Conservation (phyloP, 2,329 filamentous ascomycete genomes). For the Alternaria sp. region DNA sequence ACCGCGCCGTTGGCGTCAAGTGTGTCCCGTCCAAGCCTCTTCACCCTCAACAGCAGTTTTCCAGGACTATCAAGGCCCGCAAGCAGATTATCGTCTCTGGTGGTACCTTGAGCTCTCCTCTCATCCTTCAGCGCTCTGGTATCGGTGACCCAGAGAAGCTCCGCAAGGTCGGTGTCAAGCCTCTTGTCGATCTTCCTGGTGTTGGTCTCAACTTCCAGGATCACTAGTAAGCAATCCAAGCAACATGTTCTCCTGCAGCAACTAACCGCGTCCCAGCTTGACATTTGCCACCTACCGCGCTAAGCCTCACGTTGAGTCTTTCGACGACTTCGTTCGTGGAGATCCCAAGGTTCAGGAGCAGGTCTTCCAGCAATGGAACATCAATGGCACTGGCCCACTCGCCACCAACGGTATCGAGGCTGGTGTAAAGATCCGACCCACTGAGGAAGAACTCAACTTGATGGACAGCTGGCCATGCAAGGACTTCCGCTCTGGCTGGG, state of each 20-base stretch:
- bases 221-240: constrained; percentile 60
- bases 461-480: constrained; percentile 78
- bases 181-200: constrained; percentile 73
- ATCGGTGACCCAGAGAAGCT: constrained; percentile 78
- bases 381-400: constrained; percentile 79
- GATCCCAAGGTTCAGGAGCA: constrained; percentile 75
- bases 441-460: constrained; percentile 69
- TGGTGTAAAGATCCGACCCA: constrained; percentile 79
- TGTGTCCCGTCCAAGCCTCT: constrained; percentile 76
- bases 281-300: constrained; percentile 75
- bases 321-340: constrained; percentile 81
- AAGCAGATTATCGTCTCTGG: constrained; percentile 78
- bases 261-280: constrained; percentile 46
- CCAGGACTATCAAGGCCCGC: constrained; percentile 70
- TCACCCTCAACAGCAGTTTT: constrained; percentile 60
- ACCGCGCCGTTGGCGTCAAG: constrained; percentile 74
- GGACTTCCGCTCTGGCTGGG: constrained; percentile 78
- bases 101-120: constrained; percentile 75
- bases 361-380: constrained; percentile 79
- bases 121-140: constrained; percentile 78
- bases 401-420: constrained; percentile 82
- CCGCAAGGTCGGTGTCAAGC: constrained; percentile 71
- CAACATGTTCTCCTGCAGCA: no score
- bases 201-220: constrained; percentile 81
- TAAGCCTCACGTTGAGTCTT: constrained; percentile 78